Base-by-base conservation (phyloP, 352 stramenopile genomes). In the Pythium utonaiense region DNA sequence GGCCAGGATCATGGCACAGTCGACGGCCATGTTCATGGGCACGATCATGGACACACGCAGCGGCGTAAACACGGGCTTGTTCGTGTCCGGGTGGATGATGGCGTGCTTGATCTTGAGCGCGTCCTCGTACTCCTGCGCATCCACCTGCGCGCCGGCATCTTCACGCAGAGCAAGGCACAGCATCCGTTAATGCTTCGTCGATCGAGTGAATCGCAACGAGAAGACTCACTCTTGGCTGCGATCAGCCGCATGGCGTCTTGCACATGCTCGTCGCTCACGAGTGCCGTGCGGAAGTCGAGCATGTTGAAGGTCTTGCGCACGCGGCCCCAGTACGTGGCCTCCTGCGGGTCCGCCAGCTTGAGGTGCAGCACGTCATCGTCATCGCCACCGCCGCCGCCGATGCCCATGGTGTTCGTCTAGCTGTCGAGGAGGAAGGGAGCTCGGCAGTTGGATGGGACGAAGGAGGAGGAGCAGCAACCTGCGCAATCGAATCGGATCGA, bases 1-100 rank as follows among this genome's bases (percentile, higher is more conserved):
- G 44, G 86, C 86, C 54, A 90, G 65, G 47, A 95, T 69, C 86
- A 95, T 95, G 36, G 72, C 70, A 56, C 78, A 82, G 61, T 95
- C 86, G 63, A 95, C 82, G 44, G 87, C 62, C 60, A 91, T 74
- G 65, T 93, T 93, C 79, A 94, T 92, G 27, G 83, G 83, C 30
- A 95, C 83, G 67, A 93, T 92, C 79, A 91, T 94, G 61, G 82
- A 93, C 34, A 89, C 80, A 24, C 86, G 79, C 44, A 95, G 67
- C 45, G 82, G 84, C 54, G 72, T 77, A 40, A 91, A 65, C 57
- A 93, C 82, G 3, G 80, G 62, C 27, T 75, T 56, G 30, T 71
- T 74, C 7, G 84, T 93, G 72, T 93, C 84, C 1, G 84, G 84
- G 53, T 93, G 84, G 28, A 93, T 52, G 50, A 89, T 83, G 36